A percentile compares a stretch with the other conserved stretches of the same genome.
Evolutionary conservation across 1,284 basidiomycete genomes (phyloP).

Genomic region (Ustilago nuda): DNA sequence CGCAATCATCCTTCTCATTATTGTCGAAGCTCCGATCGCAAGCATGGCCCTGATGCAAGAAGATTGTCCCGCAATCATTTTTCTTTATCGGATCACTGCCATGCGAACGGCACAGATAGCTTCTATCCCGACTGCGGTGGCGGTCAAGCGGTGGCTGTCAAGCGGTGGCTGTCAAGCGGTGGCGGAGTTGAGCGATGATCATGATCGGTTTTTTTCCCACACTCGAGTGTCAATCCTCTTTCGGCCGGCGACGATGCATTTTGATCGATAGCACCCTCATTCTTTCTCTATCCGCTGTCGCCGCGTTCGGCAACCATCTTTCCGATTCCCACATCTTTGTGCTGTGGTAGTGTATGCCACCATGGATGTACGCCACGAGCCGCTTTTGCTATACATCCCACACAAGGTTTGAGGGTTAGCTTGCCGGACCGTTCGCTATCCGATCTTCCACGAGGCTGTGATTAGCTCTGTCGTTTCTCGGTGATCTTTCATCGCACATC

Average conservation of each 20-base stretch:
- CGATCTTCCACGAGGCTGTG: not conserved
- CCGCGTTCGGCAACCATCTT: slow-evolving; percentile 8
- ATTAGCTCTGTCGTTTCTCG: not conserved
- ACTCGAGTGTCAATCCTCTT: slow-evolving; percentile 10
- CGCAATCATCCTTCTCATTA: no score
- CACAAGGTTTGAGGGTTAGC: slow-evolving; percentile 14
- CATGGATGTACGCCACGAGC: not conserved
- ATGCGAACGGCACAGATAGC: not conserved
- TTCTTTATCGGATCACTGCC: slow-evolving; percentile 2
- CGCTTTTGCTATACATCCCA: not conserved
- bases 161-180: not conserved
- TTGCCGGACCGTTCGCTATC: not conserved
- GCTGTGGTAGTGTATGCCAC: not conserved
- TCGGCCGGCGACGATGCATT: slow-evolving; percentile 7
- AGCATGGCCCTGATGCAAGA: no score
- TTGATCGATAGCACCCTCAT: slow-evolving; percentile 7
- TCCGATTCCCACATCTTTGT: not conserved
- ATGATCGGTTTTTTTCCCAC: slow-evolving; percentile 10
- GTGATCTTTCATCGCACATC: no score
- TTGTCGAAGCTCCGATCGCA: no score
- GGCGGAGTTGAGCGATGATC: slow-evolving; percentile 8
- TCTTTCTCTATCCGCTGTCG: not conserved
- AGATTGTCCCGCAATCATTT: not conserved
- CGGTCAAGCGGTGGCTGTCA: not conserved
- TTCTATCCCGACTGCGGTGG: no score